These are phyloP conservation scores for Talaromyces verruculosus DNA, from an alignment of 2,329 filamentous ascomycete species.

Conservation along the genomic window DNA sequence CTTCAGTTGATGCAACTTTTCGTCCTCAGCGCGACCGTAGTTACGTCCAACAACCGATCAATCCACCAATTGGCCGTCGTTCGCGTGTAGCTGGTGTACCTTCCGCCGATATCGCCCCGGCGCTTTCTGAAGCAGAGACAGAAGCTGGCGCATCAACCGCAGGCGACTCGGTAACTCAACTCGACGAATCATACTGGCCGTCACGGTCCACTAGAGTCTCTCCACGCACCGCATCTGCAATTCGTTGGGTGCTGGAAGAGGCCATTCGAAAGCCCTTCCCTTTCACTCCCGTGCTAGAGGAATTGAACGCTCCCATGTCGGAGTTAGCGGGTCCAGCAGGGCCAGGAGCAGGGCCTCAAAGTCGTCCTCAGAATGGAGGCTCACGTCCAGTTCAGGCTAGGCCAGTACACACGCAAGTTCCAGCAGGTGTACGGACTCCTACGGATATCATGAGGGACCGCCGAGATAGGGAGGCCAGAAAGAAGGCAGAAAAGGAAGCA, in stretches of 20 bases:
- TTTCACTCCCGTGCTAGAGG: constrained; percentile 79
- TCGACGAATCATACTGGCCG: constrained; percentile 54
- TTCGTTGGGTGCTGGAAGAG: constrained; percentile 90
- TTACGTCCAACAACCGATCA: constrained; percentile 30
- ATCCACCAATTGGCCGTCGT: constrained; percentile 4
- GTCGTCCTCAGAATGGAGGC: constrained; percentile 58
- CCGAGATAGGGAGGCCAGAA: constrained; percentile 70
- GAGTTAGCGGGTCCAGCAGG: constrained; percentile 67
- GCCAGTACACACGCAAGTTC: constrained; percentile 49
- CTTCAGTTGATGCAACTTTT: constrained; percentile 46
- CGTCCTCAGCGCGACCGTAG: constrained; percentile 34
- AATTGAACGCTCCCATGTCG: constrained; percentile 91
- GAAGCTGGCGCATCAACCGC: constrained; percentile 35
- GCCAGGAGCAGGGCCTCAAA: constrained; percentile 51
- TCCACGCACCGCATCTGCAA: constrained; percentile 79
- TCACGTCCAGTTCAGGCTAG: constrained; percentile 53
- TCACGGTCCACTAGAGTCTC: constrained; percentile 63
- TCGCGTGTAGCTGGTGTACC: constrained; percentile 20
- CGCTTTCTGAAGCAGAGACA: constrained; percentile 37
- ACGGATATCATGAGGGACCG: constrained; percentile 90
- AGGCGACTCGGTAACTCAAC: constrained; percentile 32
- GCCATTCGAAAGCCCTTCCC: constrained; percentile 76
- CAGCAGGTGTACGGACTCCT: constrained; percentile 72
- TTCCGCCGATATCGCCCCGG: constrained; percentile 30
- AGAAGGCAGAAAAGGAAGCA: constrained; percentile 66